Conservation (phyloP, 345 rosid species). For the Aethionema arabicum region DNA sequence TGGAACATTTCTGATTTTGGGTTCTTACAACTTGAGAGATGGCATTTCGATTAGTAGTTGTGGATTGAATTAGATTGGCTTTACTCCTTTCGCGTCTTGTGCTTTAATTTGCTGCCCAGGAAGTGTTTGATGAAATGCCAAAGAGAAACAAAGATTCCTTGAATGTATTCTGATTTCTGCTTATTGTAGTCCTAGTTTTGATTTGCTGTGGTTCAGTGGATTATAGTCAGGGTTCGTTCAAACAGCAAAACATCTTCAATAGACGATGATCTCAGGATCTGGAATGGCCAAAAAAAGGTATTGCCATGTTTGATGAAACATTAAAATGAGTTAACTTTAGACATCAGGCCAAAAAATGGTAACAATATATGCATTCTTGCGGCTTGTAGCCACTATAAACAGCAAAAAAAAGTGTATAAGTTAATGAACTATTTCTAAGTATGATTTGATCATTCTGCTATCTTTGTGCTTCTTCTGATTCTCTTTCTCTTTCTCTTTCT, state of each 20-base stretch:
- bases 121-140: constrained; percentile 58
- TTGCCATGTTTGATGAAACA: too few relatives aligned
- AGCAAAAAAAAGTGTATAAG: neutral
- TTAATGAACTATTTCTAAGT: neutral
- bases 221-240: too few relatives aligned
- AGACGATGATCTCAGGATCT: too few relatives aligned
- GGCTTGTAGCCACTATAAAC: constrained; percentile 24
- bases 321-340: too few relatives aligned
- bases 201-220: too few relatives aligned
- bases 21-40: too few relatives aligned
- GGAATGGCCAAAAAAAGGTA: too few relatives aligned
- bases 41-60: too few relatives aligned
- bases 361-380: constrained; percentile 25
- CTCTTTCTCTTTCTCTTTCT: constrained; percentile 68
- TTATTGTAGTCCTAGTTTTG: too few relatives aligned
- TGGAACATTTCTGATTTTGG: too few relatives aligned
- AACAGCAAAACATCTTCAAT: too few relatives aligned
- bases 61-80: too few relatives aligned
- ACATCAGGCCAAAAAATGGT: constrained; percentile 11
- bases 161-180: constrained; percentile 45
- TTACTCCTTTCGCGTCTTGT: neutral
- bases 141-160: constrained; percentile 47
- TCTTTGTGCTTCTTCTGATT: constrained; percentile 48
- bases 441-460: constrained; percentile 10
- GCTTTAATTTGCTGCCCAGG: constrained; percentile 17